A percentile compares a stretch with the other conserved stretches of the same genome.
These are phyloP conservation scores for Penicillium sp. DNA, from an alignment of 2,329 filamentous ascomycete species.

Conservation along the genomic window DNA sequence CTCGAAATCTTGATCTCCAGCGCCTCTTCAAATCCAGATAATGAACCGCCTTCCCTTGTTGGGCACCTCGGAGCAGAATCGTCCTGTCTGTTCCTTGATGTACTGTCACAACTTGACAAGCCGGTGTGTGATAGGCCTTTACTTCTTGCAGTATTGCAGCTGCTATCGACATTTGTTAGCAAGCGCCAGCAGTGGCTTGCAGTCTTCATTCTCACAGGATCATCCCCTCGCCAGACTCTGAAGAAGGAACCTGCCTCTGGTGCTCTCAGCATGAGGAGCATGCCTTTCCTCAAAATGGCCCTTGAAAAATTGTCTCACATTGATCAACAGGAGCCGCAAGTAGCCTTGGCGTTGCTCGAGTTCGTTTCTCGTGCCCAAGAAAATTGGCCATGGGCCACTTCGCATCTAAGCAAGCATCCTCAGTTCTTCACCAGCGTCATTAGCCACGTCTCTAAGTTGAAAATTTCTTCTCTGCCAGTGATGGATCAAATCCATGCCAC, in stretches of 20 bases:
- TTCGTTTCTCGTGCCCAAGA: conserved; percentile 89
- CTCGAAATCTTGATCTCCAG: conserved; percentile 71
- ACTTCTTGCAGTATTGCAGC: conserved; percentile 72
- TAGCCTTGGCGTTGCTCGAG: conserved; percentile 73
- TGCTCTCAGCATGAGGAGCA: conserved; percentile 50
- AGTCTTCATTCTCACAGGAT: conserved; percentile 85
- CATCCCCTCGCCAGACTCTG: conserved; percentile 73
- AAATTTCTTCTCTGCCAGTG: conserved; percentile 51
- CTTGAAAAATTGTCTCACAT: conserved; percentile 68
- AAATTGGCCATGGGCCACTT: conserved; percentile 92
- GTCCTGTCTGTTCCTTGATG: conserved; percentile 77
- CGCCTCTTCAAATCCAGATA: conserved; percentile 59
- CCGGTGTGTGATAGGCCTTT: conserved; percentile 67
- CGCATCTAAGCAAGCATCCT: conserved; percentile 70
- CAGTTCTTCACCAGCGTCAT: conserved; percentile 71
- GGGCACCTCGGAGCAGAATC: conserved; percentile 81
- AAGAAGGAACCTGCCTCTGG: conserved; percentile 51
- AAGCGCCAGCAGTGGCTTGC: conserved; percentile 96
- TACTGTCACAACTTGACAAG: conserved; percentile 73
- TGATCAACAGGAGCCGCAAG: conserved; percentile 59
- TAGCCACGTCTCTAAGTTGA: conserved; percentile 63
- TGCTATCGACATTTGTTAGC: conserved; percentile 81
- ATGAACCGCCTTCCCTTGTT: conserved; percentile 90
- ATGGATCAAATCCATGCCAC: conserved; percentile 57
- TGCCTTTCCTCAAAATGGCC: conserved; percentile 72